Base-by-base conservation (phyloP, 108 stramenopile species). In the Cyclotella choctawhatcheeana region DNA sequence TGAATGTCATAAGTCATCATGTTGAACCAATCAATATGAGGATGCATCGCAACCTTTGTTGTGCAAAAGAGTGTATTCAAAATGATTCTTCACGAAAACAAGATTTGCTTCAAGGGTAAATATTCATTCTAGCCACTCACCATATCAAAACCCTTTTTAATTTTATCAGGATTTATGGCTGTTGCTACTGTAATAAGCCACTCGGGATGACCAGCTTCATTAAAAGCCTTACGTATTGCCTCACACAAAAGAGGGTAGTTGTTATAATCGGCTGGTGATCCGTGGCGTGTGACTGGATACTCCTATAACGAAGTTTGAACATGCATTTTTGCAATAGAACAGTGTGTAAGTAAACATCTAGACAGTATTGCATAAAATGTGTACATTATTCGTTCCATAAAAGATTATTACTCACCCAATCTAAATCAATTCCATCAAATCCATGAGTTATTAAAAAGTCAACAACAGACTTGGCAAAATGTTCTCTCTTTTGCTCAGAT, bases 351-450 rank as follows among this genome's bases (percentile, higher is more conserved):
- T n/a, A n/a, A n/a, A n/a, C n/a, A n/a, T n/a, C n/a, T n/a, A n/a
- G n/a, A n/a, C n/a, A n/a, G n/a, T n/a, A n/a, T n/a, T n/a, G n/a
- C n/a, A n/a, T n/a, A n/a, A n/a, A n/a, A n/a, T n/a, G n/a, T n/a
- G n/a, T n/a, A n/a, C n/a, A n/a, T n/a, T n/a, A n/a, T n/a, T n/a
- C n/a, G n/a, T n/a, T n/a, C n/a, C n/a, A n/a, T n/a, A n/a, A n/a
- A n/a, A n/a, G 8, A 10, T n/a, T 48, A 17, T 4, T 4, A 48
- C 47, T 48, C n/a, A 48, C 47, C 66, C 44, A 64, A 59, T 67
- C 77, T 4, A 78, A 56, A 60, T 78, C 77, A 60, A 78, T 78
- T 0, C 77, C 77, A 73, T 73, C 71, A 43, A 78, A 78, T 2
- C 32, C 56, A 45, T 78, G 17, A 1, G 33, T 7, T 43, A 22